These are phyloP conservation scores for Collariella sp. DNA, from an alignment of 495 filamentous ascomycete genomes.

Conservation along the genomic window DNA sequence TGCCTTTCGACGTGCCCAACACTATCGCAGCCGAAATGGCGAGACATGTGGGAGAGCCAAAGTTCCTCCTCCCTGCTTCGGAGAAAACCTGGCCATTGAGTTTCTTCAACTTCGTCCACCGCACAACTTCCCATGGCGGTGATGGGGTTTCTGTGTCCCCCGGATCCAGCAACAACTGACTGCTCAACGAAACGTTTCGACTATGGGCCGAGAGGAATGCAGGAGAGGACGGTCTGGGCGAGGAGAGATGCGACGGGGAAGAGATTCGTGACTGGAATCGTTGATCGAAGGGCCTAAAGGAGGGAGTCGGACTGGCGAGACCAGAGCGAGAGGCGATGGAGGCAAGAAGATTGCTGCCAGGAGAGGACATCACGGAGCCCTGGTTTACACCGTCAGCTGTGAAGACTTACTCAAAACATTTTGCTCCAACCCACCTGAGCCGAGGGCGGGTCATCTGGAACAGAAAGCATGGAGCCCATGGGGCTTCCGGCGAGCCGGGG, in stretches of 20 bases:
- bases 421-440: constrained; percentile 53
- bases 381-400: constrained; percentile 28
- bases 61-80: constrained; percentile 87
- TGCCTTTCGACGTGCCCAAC: constrained; percentile 86
- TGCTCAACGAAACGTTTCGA: constrained; percentile 61
- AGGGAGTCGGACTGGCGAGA: constrained; percentile 56
- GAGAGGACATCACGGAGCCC: constrained; percentile 77
- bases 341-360: constrained; percentile 51
- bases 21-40: constrained; percentile 84
- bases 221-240: constrained; percentile 67
- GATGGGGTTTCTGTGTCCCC: constrained; percentile 56
- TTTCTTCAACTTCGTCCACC: constrained; percentile 91
- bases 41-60: constrained; percentile 85
- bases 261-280: constrained; percentile 83
- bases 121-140: constrained; percentile 89
- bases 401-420: too few relatives aligned
- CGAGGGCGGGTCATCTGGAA: constrained; percentile 84
- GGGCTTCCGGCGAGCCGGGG: constrained; percentile 39
- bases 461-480: constrained; percentile 50
- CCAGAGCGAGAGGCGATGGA: constrained; percentile 40
- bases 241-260: constrained; percentile 42
- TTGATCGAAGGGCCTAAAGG: constrained; percentile 85
- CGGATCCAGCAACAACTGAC: constrained; percentile 47
- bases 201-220: constrained; percentile 68
- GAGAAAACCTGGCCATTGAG: constrained; percentile 85